Conservation (phyloP, 2,329 filamentous ascomycete genomes). For the Bisporella sp. region DNA sequence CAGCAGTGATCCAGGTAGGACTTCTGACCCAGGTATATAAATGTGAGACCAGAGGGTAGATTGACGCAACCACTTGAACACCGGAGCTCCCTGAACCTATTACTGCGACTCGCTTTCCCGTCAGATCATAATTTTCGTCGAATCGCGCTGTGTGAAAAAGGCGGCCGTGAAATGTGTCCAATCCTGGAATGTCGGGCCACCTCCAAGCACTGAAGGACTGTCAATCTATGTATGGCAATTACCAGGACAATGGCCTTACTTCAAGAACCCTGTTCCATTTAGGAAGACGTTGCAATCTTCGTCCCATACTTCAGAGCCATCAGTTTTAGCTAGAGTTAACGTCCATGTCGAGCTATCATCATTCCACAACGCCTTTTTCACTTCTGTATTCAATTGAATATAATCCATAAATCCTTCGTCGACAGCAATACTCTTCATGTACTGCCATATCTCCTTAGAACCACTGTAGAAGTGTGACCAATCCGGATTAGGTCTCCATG, state of each 20-base stretch:
- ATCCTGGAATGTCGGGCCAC: slow-evolving; percentile 39
- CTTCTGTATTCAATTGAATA: slow-evolving; percentile 16
- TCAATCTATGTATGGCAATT: slow-evolving; percentile 27
- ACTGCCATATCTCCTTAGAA: slow-evolving; percentile 30
- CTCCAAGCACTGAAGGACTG: slow-evolving; percentile 11
- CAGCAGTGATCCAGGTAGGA: slow-evolving; percentile 36
- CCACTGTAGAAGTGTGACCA: slow-evolving; percentile 31
- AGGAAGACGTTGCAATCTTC: slow-evolving; percentile 32
- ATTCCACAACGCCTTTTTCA: slow-evolving; percentile 18
- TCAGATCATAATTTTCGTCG: slow-evolving; percentile 16
- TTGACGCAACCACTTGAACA: slow-evolving; percentile 27
- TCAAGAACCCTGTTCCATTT: slow-evolving; percentile 39
- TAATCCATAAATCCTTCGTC: slow-evolving; percentile 25
- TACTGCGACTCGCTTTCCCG: slow-evolving; percentile 27
- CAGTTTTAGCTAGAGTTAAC: no score
- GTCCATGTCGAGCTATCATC: neutral
- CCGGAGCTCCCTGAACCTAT: slow-evolving; percentile 32
- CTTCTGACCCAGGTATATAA: slow-evolving; percentile 42
- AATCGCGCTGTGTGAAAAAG: slow-evolving; percentile 37
- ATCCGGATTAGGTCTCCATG: slow-evolving; percentile 27
- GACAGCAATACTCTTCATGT: slow-evolving; percentile 16
- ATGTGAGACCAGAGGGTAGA: slow-evolving; percentile 32
- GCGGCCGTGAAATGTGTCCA: slow-evolving; percentile 38
- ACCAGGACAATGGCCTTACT: slow-evolving; percentile 30
- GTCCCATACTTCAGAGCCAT: slow-evolving; percentile 18